A percentile compares a stretch with the other conserved stretches of the same genome.
phyloP scores from a whole-genome alignment of 2,329 filamentous ascomycete species.

The Ascocoryne sarcoides region DNA sequence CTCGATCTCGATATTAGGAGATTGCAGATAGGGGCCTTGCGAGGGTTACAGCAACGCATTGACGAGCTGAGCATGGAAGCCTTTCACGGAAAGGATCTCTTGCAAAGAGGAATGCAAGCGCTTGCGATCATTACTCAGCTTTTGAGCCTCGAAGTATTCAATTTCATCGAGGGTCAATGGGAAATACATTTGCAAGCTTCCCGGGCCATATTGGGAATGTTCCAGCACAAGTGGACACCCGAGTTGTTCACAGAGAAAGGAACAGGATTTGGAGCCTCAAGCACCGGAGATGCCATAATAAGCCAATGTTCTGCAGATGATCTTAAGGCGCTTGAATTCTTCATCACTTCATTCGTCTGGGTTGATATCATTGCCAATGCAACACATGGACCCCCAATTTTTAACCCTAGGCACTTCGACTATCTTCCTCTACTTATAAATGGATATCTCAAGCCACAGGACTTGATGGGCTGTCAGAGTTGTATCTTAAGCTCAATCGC shows the following conservation, averaged over 20 bases:
- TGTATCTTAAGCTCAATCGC: conserved; percentile 1
- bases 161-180: conserved; percentile 3
- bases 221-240: not conserved
- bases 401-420: not conserved
- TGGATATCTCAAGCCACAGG: not conserved
- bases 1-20: not conserved
- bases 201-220: conserved; percentile 1
- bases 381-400: not conserved
- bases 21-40: conserved; percentile 1
- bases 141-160: conserved; percentile 5
- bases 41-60: conserved; percentile 1
- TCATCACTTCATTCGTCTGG: conserved; percentile 3
- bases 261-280: not conserved
- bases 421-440: conserved; percentile 1
- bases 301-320: not conserved
- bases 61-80: not conserved
- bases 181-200: conserved; percentile 6
- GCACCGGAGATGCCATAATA: not conserved
- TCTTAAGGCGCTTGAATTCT: conserved; percentile 2
- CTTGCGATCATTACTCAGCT: conserved; percentile 4
- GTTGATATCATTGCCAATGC: conserved; percentile 5
- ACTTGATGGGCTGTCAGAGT: conserved; percentile 3
- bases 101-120: not conserved
- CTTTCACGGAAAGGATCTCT: not conserved
- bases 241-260: not conserved